These are phyloP conservation scores for Umbilicus rupestris DNA, from an alignment of 164 flowering plant genomes.

Conservation along the genomic window DNA sequence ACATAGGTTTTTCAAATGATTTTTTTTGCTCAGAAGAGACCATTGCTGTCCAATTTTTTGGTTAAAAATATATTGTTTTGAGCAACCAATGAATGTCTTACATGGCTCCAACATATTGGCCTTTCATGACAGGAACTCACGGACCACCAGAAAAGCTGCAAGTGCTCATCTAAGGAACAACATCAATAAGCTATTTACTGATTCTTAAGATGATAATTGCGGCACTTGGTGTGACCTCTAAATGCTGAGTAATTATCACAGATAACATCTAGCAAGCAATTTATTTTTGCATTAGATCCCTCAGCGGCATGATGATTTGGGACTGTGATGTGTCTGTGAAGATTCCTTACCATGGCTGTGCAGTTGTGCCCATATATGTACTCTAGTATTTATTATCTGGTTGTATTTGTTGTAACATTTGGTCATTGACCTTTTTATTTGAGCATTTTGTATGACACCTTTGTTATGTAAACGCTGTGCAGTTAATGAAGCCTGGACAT, in stretches of 20 bases:
- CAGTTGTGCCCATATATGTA: too few relatives aligned
- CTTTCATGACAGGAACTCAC: slow-evolving; percentile 10
- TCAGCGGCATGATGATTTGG: too few relatives aligned
- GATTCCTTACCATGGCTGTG: background rate
- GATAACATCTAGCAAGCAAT: background rate
- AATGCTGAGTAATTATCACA: background rate
- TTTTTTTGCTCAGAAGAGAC: background rate
- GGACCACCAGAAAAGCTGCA: slow-evolving; percentile 7
- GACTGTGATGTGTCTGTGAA: background rate
- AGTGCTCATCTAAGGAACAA: slow-evolving; percentile 4
- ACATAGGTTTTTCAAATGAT: too few relatives aligned
- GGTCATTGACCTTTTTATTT: background rate
- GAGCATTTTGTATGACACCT: background rate
- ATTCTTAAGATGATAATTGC: background rate
- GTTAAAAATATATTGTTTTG: too few relatives aligned
- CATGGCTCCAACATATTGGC: background rate
- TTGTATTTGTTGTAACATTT: background rate
- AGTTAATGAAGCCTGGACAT: too few relatives aligned
- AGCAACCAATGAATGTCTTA: too few relatives aligned
- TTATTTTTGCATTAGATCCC: background rate
- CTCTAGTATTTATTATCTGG: background rate
- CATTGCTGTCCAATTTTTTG: background rate
- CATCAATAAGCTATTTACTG: slow-evolving; percentile 1
- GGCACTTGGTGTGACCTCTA: background rate
- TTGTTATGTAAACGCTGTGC: too few relatives aligned